Conservation (phyloP, 148 eudicot species). For the Chenopodium quinoa region DNA sequence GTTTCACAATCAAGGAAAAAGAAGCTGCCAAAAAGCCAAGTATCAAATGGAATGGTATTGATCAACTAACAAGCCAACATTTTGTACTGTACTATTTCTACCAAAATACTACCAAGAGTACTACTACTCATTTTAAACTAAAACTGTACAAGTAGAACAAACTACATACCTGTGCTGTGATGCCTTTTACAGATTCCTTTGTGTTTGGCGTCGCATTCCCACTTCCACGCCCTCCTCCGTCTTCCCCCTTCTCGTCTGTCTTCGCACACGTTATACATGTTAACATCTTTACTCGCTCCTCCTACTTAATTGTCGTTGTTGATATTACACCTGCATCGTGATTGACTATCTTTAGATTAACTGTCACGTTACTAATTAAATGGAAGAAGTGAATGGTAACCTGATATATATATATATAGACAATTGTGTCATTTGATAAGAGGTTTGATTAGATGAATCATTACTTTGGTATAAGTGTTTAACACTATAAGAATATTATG, state of each 20-base stretch:
- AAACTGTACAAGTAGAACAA: too few relatives aligned
- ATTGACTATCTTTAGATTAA: not conserved
- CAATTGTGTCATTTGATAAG: not conserved
- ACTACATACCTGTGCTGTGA: constrained; percentile 64
- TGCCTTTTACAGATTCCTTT: constrained; percentile 91
- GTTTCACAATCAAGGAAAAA: constrained; percentile 28
- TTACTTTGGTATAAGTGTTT: constrained; percentile 11
- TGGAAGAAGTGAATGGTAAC: too few relatives aligned
- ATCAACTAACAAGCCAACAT: constrained; percentile 1
- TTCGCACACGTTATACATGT: constrained; percentile 96
- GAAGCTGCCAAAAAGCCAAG: constrained; percentile 5
- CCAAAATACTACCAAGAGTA: not conserved
- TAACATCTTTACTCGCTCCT: constrained; percentile 47
- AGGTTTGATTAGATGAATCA: not conserved
- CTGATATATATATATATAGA: too few relatives aligned
- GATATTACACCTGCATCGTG: constrained; percentile 16
- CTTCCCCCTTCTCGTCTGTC: constrained; percentile 42
- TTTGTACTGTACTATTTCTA: not conserved
- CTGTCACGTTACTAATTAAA: not conserved
- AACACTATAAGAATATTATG: constrained; percentile 15
- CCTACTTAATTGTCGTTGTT: not conserved
- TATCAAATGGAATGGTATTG: not conserved
- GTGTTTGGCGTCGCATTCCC: constrained; percentile 69
- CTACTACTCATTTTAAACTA: too few relatives aligned
- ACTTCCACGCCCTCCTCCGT: constrained; percentile 52